Conservation (phyloP, 2,329 filamentous ascomycete species). For the Drechslerella dactyloides region DNA sequence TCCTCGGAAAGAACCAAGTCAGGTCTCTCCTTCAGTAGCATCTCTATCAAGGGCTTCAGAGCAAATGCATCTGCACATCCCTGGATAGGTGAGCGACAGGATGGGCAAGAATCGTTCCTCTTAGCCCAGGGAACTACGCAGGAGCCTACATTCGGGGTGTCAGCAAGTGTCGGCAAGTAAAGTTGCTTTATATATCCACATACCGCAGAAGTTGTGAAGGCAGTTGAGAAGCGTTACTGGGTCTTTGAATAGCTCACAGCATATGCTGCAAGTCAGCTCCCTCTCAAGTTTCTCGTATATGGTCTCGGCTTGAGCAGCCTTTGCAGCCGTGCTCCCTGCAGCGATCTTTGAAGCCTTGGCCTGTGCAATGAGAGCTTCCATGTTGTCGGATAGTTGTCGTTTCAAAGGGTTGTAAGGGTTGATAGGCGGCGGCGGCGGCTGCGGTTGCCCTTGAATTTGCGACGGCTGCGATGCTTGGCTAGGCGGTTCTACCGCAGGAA, state of each 20-base stretch:
- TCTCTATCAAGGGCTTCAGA: slow-evolving; percentile 42
- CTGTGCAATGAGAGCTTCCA: slow-evolving; percentile 48
- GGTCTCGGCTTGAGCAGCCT: slow-evolving; percentile 31
- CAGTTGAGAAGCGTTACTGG: slow-evolving; percentile 90
- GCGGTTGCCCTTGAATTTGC: slow-evolving; percentile 14
- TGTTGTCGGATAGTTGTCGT: slow-evolving; percentile 48
- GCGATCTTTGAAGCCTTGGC: slow-evolving; percentile 39
- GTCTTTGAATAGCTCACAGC: slow-evolving; percentile 90
- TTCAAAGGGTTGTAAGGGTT: slow-evolving; percentile 40
- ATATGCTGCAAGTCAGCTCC: slow-evolving; percentile 65
- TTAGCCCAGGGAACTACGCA: slow-evolving; percentile 44
- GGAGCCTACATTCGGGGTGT: slow-evolving; percentile 15
- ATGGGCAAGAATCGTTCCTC: slow-evolving; percentile 29
- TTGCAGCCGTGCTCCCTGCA: slow-evolving; percentile 30
- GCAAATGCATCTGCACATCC: slow-evolving; percentile 41
- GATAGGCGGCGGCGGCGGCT: slow-evolving; percentile 7
- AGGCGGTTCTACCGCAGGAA: slow-evolving; percentile 1
- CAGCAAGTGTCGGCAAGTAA: background rate
- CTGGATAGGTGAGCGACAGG: slow-evolving; percentile 16
- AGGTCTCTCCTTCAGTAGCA: slow-evolving; percentile 45
- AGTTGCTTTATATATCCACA: background rate
- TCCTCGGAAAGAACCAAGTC: slow-evolving; percentile 26
- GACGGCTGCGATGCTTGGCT: slow-evolving; percentile 12
- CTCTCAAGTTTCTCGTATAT: slow-evolving; percentile 47
- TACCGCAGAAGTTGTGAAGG: slow-evolving; percentile 90